phyloP scores from a whole-genome alignment of 305 asterid species.

The Fraxinus xanthoxyloides region DNA sequence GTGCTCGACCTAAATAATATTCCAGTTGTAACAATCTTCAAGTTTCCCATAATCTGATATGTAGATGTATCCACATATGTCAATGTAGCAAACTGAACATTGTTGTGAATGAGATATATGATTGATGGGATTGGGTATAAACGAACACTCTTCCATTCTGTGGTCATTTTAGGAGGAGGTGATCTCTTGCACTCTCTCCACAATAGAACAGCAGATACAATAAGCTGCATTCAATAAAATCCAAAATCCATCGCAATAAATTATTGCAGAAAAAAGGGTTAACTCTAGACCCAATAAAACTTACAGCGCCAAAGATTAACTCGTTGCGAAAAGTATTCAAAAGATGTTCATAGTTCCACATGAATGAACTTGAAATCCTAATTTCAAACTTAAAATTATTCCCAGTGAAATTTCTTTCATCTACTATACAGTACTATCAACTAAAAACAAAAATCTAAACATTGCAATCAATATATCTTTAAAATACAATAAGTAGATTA shows the following conservation, averaged over 20 bases:
- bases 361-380: background rate
- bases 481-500: background rate
- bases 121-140: constrained; percentile 82
- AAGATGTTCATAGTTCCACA: background rate
- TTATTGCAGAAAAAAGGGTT: background rate
- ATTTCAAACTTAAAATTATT: background rate
- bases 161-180: constrained; percentile 83
- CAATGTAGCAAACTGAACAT: constrained; percentile 95
- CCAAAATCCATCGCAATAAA: constrained; percentile 2
- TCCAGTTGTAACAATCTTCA: constrained; percentile 92
- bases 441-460: background rate
- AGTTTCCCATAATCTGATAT: constrained; percentile 92
- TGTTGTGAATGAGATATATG: constrained; percentile 95
- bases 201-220: constrained; percentile 70
- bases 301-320: background rate
- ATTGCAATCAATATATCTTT: background rate
- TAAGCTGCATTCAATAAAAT: constrained; percentile 59
- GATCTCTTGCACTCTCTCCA: constrained; percentile 72
- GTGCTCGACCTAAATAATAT: constrained; percentile 71
- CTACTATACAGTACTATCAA: background rate
- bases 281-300: background rate
- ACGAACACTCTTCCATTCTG: constrained; percentile 75
- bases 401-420: background rate
- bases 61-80: constrained; percentile 94
- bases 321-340: background rate